These are phyloP conservation scores for Tetrahymena elliotti DNA, from an alignment of 73 alveolate genomes.

Conservation along the genomic window DNA sequence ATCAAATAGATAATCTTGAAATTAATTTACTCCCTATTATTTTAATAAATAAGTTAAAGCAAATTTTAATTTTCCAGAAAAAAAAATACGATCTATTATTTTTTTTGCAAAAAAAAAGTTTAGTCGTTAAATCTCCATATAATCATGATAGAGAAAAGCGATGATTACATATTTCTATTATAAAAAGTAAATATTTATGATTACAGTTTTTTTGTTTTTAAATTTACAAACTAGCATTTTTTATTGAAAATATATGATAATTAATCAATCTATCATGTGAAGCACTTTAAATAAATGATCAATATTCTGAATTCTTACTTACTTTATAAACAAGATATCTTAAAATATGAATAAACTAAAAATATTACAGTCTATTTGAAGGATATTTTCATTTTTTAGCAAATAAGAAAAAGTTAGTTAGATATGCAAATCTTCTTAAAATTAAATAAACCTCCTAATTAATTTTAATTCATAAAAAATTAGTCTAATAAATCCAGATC, in stretches of 20 bases:
- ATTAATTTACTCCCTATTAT: neutral
- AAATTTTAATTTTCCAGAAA: no score
- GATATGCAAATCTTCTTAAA: neutral
- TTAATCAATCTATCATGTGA: no score
- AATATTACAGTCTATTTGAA: neutral
- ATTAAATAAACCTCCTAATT: neutral
- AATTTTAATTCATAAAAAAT: no score
- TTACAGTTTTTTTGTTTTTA: no score
- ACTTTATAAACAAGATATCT: neutral
- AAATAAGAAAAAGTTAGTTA: no score
- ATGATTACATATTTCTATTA: neutral
- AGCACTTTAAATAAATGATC: neutral
- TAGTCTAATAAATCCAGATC: neutral
- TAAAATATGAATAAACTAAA: no score
- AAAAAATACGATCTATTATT: no score
- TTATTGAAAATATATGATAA: no score
- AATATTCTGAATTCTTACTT: neutral
- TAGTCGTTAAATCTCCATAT: no score
- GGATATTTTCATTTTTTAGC: neutral
- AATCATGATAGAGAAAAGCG: no score
- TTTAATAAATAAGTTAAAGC: neutral
- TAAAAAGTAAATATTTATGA: no score
- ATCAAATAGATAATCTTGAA: neutral
- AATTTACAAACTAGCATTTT: neutral
- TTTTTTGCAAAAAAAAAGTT: no score